Base-by-base conservation (phyloP, 148 eudicot genomes). In the Silene uniflora region DNA sequence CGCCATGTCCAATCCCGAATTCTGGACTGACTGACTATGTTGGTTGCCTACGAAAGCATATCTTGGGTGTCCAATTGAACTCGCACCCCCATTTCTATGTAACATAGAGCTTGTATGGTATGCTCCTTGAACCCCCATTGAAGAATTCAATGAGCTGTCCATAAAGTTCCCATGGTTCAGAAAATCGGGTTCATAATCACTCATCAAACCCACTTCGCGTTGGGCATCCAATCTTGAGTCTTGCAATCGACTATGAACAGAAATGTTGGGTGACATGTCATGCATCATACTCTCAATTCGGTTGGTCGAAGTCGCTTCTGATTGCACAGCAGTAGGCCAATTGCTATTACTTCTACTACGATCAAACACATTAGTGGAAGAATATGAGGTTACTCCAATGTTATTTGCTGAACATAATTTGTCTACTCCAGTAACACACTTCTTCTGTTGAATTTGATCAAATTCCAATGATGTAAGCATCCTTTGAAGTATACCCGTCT, bases 401-500 rank as follows among this genome's bases (percentile, higher is more conserved):
- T 39, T 52, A 52, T 52, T 52, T 12, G 3, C 17, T 49, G 56
- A 39, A 39, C 44, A 39, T 8, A 39, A 39, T 39, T 39, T 7
- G 10, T 39, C 44, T 39, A 39, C 9, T 39, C 44, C 44, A 7
- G 44, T 39, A 39, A 39, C 44, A 60, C 58, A 72, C 18, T 75
- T 82, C 56, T 75, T 83, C 3, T 66, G 86, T 54, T 82, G 83
- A 59, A 84, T 74, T 29, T 82, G 88, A 67, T 82, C 84, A 21
- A 85, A 77, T 44, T 89, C 89, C 17, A 85, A 71, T 17, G 91
- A 83, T 14, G 85, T 80, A 2, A 87, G 85, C 79, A 83, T 77
- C 62, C 91, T 88, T 73, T 85, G 89, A 75, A 89, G 84, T 32
- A 88, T 82, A 73, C 73, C 72, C 12, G 77, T 81, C 77, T 82